Evolutionary conservation across 768 basidiomycete species (phyloP).

Genomic region (Boletellus emodensis): DNA sequence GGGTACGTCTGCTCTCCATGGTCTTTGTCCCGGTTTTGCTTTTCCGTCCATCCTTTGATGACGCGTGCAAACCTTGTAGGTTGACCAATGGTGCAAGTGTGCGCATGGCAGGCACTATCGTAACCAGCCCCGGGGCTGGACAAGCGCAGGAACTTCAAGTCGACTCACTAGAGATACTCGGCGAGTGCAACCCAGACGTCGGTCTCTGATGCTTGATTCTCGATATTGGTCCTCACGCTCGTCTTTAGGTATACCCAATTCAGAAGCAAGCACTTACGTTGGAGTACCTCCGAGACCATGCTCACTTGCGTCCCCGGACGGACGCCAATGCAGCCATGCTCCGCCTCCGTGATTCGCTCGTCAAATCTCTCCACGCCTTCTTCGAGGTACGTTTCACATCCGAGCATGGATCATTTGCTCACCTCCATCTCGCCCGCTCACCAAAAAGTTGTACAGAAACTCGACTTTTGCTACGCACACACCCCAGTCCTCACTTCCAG

Average conservation of each 20-base stretch:
- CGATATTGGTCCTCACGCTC: constrained; percentile 2
- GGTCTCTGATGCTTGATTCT: constrained; percentile 1
- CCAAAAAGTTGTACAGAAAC: constrained; percentile 41
- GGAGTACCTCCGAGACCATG: constrained; percentile 80
- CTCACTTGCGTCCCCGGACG: constrained; percentile 85
- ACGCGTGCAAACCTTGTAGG: constrained; percentile 25
- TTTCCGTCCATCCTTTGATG: neutral
- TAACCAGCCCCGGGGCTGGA: constrained; percentile 43
- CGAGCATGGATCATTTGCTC: neutral
- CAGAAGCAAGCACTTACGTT: constrained; percentile 81
- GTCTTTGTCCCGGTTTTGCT: neutral
- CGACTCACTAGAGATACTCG: constrained; percentile 44
- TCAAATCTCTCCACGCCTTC: constrained; percentile 55
- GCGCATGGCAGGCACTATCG: constrained; percentile 43
- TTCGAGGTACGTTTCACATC: constrained; percentile 58
- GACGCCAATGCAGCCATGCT: constrained; percentile 68
- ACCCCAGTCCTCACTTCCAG: constrained; percentile 87
- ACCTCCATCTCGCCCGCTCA: constrained; percentile 12
- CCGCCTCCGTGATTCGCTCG: constrained; percentile 59
- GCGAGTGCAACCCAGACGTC: constrained; percentile 59
- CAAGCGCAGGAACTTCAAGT: constrained; percentile 54
- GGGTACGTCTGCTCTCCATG: constrained; percentile 8
- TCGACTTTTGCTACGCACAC: constrained; percentile 75
- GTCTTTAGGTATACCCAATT: constrained; percentile 73
- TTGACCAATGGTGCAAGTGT: constrained; percentile 56